Evolutionary conservation across 2,329 filamentous ascomycete genomes (phyloP), one percentile per base, ranked within the genome.

Genomic region (Ophiostoma pallidulum): DNA sequence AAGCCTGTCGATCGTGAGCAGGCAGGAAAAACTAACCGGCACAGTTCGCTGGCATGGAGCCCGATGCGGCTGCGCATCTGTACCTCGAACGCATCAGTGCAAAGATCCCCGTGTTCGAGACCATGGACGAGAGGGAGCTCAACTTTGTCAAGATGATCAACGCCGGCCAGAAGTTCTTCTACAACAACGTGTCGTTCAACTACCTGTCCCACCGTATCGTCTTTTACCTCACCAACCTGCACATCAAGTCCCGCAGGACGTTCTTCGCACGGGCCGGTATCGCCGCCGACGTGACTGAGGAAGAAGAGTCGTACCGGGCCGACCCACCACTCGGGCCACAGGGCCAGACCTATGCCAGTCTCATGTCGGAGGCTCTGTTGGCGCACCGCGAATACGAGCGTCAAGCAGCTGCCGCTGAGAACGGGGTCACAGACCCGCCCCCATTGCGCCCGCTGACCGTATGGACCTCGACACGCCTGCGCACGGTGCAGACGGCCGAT

Each of bases 81-180:
- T 98, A 98, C 60, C 77, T 98, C 33, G 78, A 82, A 53, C 82
- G 92, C 43, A 97, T 98, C 60, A 82, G 88, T 53, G 83, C 86
- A 57, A 87, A 92, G 57, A 98, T 98, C 51, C 92, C 92, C 18
- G 83, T 91, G 50, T 98, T 95, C 58, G 90, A 98, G 68, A 94
- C 88, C 1, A 97, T 98, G 89, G 78, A 90, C 58, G 92, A 98
- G 64, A 75, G 77, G 26, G 90, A 97, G 56, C 75, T 98, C 53
- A 95, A 97, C 63, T 98, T 91, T 68, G 91, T 98, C 69, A 96
- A 95, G 71, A 96, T 98, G 91, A 94, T 97, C 63, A 98, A 98
- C 57, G 92, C 92, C 8, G 92, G 92, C 38, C 81, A 91, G 60
- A 82, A 88, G 56, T 84, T 98, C 60, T 84, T 91, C 58, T 91